Percentiles rank a stretch among this genome's conserved stretches.
phyloP scores from a whole-genome alignment of 805 yeast species.

The Cyberlindnera euphorbiiphila region DNA sequence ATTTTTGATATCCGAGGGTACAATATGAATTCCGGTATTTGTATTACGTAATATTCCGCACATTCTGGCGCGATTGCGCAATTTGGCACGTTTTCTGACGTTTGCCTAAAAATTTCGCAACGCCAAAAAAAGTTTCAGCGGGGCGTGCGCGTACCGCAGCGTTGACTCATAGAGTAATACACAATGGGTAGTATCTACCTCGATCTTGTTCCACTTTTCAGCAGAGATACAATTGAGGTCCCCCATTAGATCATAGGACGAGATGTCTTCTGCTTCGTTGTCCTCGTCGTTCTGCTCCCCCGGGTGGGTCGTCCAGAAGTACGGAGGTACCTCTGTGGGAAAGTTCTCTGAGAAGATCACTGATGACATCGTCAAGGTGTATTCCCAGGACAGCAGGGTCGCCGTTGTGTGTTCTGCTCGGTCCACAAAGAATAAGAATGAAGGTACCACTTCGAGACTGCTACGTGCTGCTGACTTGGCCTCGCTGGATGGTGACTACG shows the following conservation, averaged over 20 bases:
- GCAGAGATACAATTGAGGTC: too few species aligned
- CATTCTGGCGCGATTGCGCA: not conserved
- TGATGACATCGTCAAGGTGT: constrained; percentile 74
- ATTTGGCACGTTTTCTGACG: too few species aligned
- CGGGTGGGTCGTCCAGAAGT: constrained; percentile 84
- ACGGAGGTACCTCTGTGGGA: constrained; percentile 97
- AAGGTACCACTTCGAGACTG: constrained; percentile 91
- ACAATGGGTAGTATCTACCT: too few species aligned
- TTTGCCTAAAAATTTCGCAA: too few species aligned
- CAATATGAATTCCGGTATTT: not conserved
- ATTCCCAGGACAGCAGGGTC: constrained; percentile 56
- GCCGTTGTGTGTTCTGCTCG: constrained; percentile 97
- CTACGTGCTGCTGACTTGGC: constrained; percentile 81
- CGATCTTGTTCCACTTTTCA: too few species aligned
- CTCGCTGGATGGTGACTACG: constrained; percentile 55
- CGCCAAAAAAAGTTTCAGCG: too few species aligned
- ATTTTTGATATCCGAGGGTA: constrained; percentile 1
- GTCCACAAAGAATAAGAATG: constrained; percentile 84
- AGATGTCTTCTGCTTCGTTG: constrained; percentile 20
- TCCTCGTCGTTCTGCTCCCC: constrained; percentile 16
- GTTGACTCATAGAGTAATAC: too few species aligned
- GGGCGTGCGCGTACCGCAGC: too few species aligned
- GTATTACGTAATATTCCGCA: not conserved
- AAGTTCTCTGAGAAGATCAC: constrained; percentile 86
- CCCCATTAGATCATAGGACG: not conserved